Conservation (phyloP, 257 asterid species). For the Echium plantagineum region DNA sequence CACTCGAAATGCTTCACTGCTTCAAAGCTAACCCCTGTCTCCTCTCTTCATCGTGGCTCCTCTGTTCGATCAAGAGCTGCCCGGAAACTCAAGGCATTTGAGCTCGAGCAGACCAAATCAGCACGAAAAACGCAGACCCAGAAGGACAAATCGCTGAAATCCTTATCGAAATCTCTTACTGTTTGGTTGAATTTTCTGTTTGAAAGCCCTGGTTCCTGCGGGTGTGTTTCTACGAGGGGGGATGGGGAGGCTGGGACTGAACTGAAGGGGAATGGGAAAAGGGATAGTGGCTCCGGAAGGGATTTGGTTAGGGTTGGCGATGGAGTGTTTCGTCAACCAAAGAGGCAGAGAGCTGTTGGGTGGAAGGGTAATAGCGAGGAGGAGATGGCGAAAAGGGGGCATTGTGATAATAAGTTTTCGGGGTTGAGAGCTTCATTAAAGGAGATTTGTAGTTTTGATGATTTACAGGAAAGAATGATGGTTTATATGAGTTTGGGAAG, state of each 20-base stretch:
- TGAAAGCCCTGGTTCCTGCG: slow-evolving; percentile 73
- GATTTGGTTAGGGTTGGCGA: slow-evolving; percentile 43
- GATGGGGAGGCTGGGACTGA: slow-evolving; percentile 37
- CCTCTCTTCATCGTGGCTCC: slow-evolving; percentile 27
- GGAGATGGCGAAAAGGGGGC: slow-evolving; percentile 17
- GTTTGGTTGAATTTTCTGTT: slow-evolving; percentile 90
- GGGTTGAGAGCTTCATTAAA: slow-evolving; percentile 51
- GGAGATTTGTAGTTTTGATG: slow-evolving; percentile 85
- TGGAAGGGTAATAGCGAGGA: slow-evolving; percentile 36
- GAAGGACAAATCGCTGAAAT: slow-evolving; percentile 58
- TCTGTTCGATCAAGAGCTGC: slow-evolving; percentile 51
- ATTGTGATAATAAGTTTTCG: slow-evolving; percentile 28
- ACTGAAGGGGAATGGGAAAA: slow-evolving; percentile 48
- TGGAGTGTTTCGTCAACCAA: slow-evolving; percentile 82
- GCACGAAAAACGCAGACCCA: slow-evolving; percentile 55
- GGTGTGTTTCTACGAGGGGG: slow-evolving; percentile 49
- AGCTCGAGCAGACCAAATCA: slow-evolving; percentile 74
- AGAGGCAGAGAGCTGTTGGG: slow-evolving; percentile 54
- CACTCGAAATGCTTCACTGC: slow-evolving; percentile 54
- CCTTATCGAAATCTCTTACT: slow-evolving; percentile 63
- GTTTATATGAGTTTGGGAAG: slow-evolving; percentile 56
- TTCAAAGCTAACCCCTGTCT: slow-evolving; percentile 36
- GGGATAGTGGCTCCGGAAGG: slow-evolving; percentile 41
- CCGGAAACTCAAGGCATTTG: slow-evolving; percentile 60
- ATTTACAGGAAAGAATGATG: slow-evolving; percentile 82